phyloP scores from a whole-genome alignment of 805 yeast genomes.

The Grigorovia jiainica region DNA sequence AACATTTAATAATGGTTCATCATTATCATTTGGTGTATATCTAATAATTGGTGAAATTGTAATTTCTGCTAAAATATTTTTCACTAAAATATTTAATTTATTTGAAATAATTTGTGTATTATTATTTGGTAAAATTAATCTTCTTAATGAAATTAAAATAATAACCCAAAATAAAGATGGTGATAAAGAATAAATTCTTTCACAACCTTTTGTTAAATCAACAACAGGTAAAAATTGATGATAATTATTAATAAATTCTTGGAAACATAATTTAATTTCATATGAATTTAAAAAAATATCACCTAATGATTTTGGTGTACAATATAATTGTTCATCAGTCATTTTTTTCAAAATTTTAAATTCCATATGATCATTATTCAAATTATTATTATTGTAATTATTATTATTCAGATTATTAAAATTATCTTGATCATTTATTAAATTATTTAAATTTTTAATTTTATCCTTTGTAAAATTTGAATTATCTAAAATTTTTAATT shows the following conservation, averaged over 20 bases:
- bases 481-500: slow-evolving; percentile 18
- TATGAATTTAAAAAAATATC: slow-evolving; percentile 51
- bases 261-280: slow-evolving; percentile 50
- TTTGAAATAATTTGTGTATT: slow-evolving; percentile 16
- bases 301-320: slow-evolving; percentile 65
- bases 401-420: neutral
- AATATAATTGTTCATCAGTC: slow-evolving; percentile 34
- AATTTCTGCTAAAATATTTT: slow-evolving; percentile 73
- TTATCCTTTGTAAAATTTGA: slow-evolving; percentile 26
- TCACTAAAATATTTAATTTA: slow-evolving; percentile 57
- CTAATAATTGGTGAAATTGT: slow-evolving; percentile 86
- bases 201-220: slow-evolving; percentile 75
- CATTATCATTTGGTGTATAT: slow-evolving; percentile 67
- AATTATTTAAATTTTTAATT: slow-evolving; percentile 7
- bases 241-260: slow-evolving; percentile 64
- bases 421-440: neutral
- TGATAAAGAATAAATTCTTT: slow-evolving; percentile 63
- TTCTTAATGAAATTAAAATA: slow-evolving; percentile 71
- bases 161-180: slow-evolving; percentile 93
- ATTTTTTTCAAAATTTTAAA: slow-evolving; percentile 6
- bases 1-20: slow-evolving; percentile 75
- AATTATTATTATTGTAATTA: neutral
- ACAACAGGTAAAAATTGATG: slow-evolving; percentile 86
- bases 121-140: slow-evolving; percentile 24
- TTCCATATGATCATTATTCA: neutral